Evolutionary conservation across 768 basidiomycete species (phyloP).

Genomic region (Rhodotorula sphaerocarpa): DNA sequence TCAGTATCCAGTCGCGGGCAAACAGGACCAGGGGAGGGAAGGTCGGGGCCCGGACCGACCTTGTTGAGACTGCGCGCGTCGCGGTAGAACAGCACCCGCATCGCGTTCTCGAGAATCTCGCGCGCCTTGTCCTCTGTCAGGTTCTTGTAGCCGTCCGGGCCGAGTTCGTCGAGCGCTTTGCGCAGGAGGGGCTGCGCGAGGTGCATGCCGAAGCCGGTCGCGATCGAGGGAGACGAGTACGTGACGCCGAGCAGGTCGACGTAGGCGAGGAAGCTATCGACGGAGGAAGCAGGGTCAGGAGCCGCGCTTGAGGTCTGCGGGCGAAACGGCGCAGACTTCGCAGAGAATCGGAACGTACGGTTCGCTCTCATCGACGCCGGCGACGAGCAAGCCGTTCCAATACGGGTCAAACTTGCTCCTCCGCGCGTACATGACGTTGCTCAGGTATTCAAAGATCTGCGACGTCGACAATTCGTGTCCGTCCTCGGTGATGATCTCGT

Average conservation of each 20-base stretch:
- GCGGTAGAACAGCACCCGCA: slow-evolving; percentile 91
- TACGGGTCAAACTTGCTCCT: slow-evolving; percentile 83
- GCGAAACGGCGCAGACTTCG: no score
- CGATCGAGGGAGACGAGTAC: slow-evolving; percentile 82
- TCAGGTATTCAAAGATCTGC: slow-evolving; percentile 86
- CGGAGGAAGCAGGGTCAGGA: no score
- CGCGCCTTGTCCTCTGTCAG: slow-evolving; percentile 72
- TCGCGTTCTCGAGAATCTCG: slow-evolving; percentile 68
- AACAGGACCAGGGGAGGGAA: neutral
- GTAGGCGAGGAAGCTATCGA: slow-evolving; percentile 80
- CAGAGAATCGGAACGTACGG: slow-evolving; percentile 13
- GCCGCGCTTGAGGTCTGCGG: no score
- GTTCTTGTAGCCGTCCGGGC: slow-evolving; percentile 34
- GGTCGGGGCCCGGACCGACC: slow-evolving; percentile 53
- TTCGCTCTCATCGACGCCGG: slow-evolving; percentile 67
- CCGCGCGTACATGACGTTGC: slow-evolving; percentile 80
- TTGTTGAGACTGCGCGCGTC: slow-evolving; percentile 94
- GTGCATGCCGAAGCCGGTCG: slow-evolving; percentile 87
- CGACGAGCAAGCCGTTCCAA: slow-evolving; percentile 91
- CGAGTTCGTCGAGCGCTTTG: slow-evolving; percentile 65
- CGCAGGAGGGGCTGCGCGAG: slow-evolving; percentile 89
- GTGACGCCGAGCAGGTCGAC: slow-evolving; percentile 97
- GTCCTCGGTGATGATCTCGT: slow-evolving; percentile 74
- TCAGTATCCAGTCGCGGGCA: no score
- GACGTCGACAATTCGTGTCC: slow-evolving; percentile 72